Percentiles rank a stretch among this genome's conserved stretches.
These are phyloP conservation scores for Anacardium occidentale DNA, from an alignment of 345 rosid species.

Conservation along the genomic window DNA sequence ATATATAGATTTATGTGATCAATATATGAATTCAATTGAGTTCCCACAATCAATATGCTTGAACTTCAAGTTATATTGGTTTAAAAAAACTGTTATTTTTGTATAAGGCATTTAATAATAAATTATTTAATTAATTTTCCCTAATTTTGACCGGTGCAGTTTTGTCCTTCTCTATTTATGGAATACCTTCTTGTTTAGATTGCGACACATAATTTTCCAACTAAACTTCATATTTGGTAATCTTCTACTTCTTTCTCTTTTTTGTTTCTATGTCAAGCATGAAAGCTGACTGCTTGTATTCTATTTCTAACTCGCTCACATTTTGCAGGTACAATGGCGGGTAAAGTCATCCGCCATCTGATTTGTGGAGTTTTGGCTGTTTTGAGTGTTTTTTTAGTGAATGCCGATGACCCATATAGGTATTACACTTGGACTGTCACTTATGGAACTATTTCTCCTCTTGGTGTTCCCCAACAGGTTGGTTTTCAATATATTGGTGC, in stretches of 20 bases:
- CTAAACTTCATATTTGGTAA: not conserved
- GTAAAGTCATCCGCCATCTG: conserved; percentile 24
- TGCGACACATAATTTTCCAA: not conserved
- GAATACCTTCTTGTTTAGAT: conserved; percentile 1
- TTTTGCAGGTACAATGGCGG: conserved; percentile 32
- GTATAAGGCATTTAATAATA: too few species aligned
- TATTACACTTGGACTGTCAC: conserved; percentile 89
- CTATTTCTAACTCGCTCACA: not conserved
- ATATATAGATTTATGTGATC: too few species aligned
- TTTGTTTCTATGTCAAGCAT: conserved; percentile 11
- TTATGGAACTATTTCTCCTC: conserved; percentile 73
- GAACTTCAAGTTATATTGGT: too few species aligned
- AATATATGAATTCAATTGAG: too few species aligned
- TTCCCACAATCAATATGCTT: too few species aligned
- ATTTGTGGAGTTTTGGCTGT: conserved; percentile 46
- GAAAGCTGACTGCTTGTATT: not conserved
- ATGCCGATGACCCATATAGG: conserved; percentile 78
- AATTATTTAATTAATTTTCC: too few species aligned
- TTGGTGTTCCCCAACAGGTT: conserved; percentile 91
- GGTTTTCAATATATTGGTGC: not conserved
- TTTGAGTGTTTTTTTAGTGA: conserved; percentile 41
- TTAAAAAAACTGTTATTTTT: too few species aligned
- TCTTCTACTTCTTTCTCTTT: not conserved
- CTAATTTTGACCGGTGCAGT: not conserved
- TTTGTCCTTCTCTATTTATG: conserved; percentile 15